Base-by-base conservation (phyloP, 2,329 filamentous ascomycete genomes). In the Penicillium polonicum region DNA sequence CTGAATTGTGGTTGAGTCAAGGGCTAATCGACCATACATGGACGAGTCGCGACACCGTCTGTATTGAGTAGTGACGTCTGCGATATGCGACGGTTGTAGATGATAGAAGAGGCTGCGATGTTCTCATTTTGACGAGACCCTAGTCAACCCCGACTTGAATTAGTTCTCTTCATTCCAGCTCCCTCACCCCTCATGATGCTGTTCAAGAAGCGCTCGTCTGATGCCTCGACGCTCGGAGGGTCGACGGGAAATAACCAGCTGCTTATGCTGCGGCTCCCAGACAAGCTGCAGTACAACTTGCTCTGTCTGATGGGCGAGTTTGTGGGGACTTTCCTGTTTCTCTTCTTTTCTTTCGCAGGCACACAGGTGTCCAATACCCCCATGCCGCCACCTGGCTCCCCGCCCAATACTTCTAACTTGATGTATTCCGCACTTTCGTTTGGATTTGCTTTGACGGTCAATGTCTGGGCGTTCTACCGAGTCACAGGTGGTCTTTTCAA, bases 381-480 rank as follows among this genome's bases (percentile, higher is more conserved):
- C 0, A 69, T 64, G 56, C 70, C 72, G 6, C 58, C 52, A 2
- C 61, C 71, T 19, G 75, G 72, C 8, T 65, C 69, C 4, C 62
- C 66, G 48, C 72, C 74, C 0, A 73, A 77, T 58, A 72, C 71
- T 3, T 60, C 68, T 0, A 71, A 70, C 25, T 61, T 80, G 59
- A 58, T 80, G 17, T 82, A 79, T 60, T 76, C 79, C 31, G 62
- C 75, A 4, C 62, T 80, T 35, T 70, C 67, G 5, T 81, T 81
- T 60, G 79, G 76, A 1, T 78, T 80, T 52, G 76, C 79, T 2
- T 69, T 83, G 52, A 76, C 76, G 1, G 79, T 81, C 59, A 84
- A 83, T 63, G 80, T 80, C 3, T 84, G 82, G 81, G 76, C 80
- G 1, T 83, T 83, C 65, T 83, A 79, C 63, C 75, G 80, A 17